These are phyloP conservation scores for Arthrobotrys musiformis DNA, from an alignment of 2,329 filamentous ascomycete genomes.

Conservation along the genomic window DNA sequence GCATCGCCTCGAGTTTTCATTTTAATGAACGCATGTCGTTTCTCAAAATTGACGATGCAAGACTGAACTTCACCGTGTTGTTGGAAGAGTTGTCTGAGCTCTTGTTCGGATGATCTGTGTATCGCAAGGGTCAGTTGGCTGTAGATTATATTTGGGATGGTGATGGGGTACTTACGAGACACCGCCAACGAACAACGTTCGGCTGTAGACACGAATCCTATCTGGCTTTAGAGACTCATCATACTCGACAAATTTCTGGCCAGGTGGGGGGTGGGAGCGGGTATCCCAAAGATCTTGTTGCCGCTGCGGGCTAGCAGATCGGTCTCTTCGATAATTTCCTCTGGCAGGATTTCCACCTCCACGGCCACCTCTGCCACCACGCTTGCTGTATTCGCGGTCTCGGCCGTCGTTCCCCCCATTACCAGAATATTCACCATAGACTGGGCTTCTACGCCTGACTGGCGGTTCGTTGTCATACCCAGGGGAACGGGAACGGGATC, in stretches of 20 bases:
- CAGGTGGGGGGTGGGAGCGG: slow-evolving; percentile 59
- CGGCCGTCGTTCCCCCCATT: slow-evolving; percentile 73
- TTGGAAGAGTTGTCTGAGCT: slow-evolving; percentile 82
- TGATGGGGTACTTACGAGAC: slow-evolving; percentile 75
- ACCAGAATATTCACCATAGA: slow-evolving; percentile 78
- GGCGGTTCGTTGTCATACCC: slow-evolving; percentile 76
- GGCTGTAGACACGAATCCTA: slow-evolving; percentile 87
- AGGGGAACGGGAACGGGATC: slow-evolving; percentile 83
- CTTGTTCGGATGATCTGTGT: slow-evolving; percentile 76
- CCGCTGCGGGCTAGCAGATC: slow-evolving; percentile 81
- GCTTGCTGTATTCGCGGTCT: slow-evolving; percentile 67
- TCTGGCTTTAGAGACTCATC: slow-evolving; percentile 79
- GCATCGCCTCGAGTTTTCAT: slow-evolving; percentile 93
- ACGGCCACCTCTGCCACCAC: slow-evolving; percentile 67
- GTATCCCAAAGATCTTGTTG: slow-evolving; percentile 56
- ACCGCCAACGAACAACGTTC: slow-evolving; percentile 95
- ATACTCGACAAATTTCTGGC: slow-evolving; percentile 80
- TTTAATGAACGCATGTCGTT: slow-evolving; percentile 98
- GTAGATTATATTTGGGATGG: background rate
- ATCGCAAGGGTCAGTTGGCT: slow-evolving; percentile 59
- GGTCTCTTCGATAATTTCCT: slow-evolving; percentile 66
- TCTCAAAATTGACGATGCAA: slow-evolving; percentile 97
- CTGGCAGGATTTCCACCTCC: slow-evolving; percentile 67
- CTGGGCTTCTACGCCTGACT: slow-evolving; percentile 68
- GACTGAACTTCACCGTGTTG: slow-evolving; percentile 90